Evolutionary conservation across 495 filamentous ascomycete species (phyloP), one percentile per base, ranked within the genome.

Genomic region (Neohortaea acidophila): DNA sequence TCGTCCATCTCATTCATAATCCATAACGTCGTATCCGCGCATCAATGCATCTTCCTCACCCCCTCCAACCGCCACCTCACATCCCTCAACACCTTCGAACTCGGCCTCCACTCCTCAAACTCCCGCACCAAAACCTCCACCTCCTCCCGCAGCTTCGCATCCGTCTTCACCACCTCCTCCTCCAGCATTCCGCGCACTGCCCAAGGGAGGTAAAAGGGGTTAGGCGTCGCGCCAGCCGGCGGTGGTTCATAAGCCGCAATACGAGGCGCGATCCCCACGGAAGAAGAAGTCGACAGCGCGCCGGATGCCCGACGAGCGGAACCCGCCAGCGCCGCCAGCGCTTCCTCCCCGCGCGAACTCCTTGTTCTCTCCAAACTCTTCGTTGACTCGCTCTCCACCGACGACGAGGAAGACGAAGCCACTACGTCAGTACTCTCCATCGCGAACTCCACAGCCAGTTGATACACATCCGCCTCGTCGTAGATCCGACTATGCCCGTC

Each of bases 31-130:
- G 5, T 5, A 21, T 24, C 21, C 15, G n/a, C 32, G n/a, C 33
- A 38, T 45, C 29, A 94, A 21, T 89, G 61, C 57, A 84, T 91
- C 4, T 79, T 85, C 47, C 82, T 66, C 31, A 97, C 86, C 6
- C 80, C 86, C 65, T 97, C 89, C 27, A 97, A 62, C 47, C 89
- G 69, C 56, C 91, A 97, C 55, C 89, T 93, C 23, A 97, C 89
- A 64, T 97, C 89, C 58, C 84, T 93, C 38, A 97, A 60, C 22
- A 77, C 79, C 62, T 96, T 97, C 8, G 69, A 89, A 0, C 66
- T 65, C 6, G 89, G 89, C 53, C 79, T 84, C 89, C 89, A 97
- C 30, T 83, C 75, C 54, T 97, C 85, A 58, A 94, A 97, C 51
- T 92, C 78, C 48, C 66, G 66, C 10, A 97, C 62, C 28, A 97